Conservation (phyloP, 257 asterid genomes). For the Rubia yunnanensis region DNA sequence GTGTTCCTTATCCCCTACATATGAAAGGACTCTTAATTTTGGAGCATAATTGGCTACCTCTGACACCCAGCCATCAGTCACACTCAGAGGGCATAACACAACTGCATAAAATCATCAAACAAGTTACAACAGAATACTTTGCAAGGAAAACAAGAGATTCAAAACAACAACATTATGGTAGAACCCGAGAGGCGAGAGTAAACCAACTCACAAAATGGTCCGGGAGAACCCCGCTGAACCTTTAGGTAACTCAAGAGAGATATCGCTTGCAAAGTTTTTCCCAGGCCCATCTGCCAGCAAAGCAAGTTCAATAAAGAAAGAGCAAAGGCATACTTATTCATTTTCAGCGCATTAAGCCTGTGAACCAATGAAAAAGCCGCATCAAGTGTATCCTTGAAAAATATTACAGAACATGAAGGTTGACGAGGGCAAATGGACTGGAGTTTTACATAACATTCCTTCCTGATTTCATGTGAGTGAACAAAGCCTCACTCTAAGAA, state of each 20-base stretch:
- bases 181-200: not conserved
- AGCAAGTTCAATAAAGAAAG: conserved; percentile 6
- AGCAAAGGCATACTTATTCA: not conserved
- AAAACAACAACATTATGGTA: not conserved
- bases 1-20: conserved; percentile 85
- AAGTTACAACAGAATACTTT: conserved; percentile 7
- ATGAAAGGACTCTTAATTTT: conserved; percentile 49
- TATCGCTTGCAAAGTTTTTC: conserved; percentile 91
- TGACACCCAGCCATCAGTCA: conserved; percentile 80
- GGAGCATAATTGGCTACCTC: conserved; percentile 78
- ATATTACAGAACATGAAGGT: not conserved
- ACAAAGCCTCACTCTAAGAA: not conserved
- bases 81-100: conserved; percentile 90
- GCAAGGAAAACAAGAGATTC: conserved; percentile 6
- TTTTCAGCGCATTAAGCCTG: not conserved
- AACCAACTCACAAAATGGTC: conserved; percentile 71
- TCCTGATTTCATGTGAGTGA: not conserved
- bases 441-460: not conserved
- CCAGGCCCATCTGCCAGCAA: conserved; percentile 78
- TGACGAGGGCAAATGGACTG: not conserved
- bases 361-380: not conserved
- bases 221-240: conserved; percentile 47
- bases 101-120: conserved; percentile 40
- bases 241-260: conserved; percentile 81
- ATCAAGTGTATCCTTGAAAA: not conserved